Conservation (phyloP, 257 asterid genomes). For the Rauvolfia tetraphylla region DNA sequence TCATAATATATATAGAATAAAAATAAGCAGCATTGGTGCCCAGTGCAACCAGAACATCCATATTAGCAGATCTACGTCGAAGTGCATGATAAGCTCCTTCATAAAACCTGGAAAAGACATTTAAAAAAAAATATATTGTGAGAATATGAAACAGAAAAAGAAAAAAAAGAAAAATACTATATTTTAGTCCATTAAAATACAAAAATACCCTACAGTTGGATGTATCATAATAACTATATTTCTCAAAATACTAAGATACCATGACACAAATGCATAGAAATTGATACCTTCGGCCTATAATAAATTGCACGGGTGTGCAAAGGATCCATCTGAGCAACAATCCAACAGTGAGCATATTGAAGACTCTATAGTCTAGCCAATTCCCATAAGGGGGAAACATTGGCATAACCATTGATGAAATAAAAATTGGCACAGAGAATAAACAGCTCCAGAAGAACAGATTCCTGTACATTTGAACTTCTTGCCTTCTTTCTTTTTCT, state of each 20-base stretch:
- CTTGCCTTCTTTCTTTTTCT: conserved; percentile 68
- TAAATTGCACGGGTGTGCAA: conserved; percentile 93
- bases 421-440: conserved; percentile 75
- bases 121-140: conserved; percentile 18
- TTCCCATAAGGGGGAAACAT: conserved; percentile 93
- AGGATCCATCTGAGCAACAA: conserved; percentile 84
- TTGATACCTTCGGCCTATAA: conserved; percentile 81
- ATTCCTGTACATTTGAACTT: conserved; percentile 58
- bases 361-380: conserved; percentile 79
- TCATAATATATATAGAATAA: conserved; percentile 71
- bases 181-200: neutral
- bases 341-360: conserved; percentile 78
- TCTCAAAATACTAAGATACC: neutral
- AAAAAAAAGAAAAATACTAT: neutral
- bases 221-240: neutral
- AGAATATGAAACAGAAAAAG: conserved; percentile 4
- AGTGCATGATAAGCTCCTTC: conserved; percentile 92
- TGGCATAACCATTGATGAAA: conserved; percentile 87
- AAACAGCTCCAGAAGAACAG: conserved; percentile 87
- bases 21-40: conserved; percentile 98
- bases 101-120: conserved; percentile 70
- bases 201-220: neutral
- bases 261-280: conserved; percentile 6
- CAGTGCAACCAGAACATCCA: conserved; percentile 98
- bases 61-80: conserved; percentile 80